These are phyloP conservation scores for Ajuga chamaepitys DNA, from an alignment of 257 asterid species.

Conservation along the genomic window DNA sequence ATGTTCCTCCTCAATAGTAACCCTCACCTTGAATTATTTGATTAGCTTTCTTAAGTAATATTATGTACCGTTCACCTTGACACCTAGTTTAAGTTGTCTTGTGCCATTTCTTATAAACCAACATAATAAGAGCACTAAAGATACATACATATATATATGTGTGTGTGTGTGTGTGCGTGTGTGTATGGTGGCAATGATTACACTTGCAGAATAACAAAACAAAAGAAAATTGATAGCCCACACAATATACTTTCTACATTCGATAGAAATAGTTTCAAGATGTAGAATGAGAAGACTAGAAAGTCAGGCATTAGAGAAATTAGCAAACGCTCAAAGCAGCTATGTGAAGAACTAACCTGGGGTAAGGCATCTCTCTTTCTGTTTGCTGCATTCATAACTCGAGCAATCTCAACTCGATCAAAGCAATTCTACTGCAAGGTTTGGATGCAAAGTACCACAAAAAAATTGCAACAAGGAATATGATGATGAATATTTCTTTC, in stretches of 20 bases:
- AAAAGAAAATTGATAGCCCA: not conserved
- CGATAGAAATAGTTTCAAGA: not conserved
- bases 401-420: conserved; percentile 96
- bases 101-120: not conserved
- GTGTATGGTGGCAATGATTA: not conserved
- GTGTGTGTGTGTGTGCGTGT: too few relatives aligned
- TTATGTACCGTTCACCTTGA: not conserved
- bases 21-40: not conserved
- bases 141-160: too few relatives aligned
- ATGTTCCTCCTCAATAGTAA: not conserved
- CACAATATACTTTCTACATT: not conserved
- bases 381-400: conserved; percentile 98
- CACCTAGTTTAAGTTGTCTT: not conserved
- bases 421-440: conserved; percentile 90
- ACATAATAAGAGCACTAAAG: not conserved
- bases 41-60: not conserved
- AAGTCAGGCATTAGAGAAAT: not conserved
- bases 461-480: conserved; percentile 73
- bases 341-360: conserved; percentile 47
- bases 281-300: not conserved
- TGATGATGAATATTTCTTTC: not conserved
- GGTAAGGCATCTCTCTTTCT: conserved; percentile 90
- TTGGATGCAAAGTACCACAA: conserved; percentile 96
- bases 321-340: not conserved
- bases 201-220: not conserved